Evolutionary conservation across 2,329 filamentous ascomycete genomes (phyloP).

Genomic region (Fusarium buharicum): DNA sequence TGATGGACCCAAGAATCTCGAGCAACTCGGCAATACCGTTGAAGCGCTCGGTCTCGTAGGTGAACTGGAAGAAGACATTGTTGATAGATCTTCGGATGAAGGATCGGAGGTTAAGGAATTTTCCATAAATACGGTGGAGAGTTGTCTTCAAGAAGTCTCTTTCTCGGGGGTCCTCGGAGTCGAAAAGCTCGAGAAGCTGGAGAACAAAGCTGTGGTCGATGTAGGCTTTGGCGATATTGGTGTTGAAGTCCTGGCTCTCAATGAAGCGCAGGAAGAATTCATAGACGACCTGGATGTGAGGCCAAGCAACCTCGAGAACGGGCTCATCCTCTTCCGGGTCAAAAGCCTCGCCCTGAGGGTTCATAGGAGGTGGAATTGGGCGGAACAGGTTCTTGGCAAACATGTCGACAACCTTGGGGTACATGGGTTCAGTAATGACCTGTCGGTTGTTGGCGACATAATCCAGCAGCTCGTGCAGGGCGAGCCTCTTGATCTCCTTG

Average conservation of each 20-base stretch:
- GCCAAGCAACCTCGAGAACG: constrained; percentile 97
- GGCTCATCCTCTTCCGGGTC: constrained; percentile 99
- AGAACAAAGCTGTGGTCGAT: constrained; percentile 98
- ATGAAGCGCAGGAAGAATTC: constrained; percentile 99
- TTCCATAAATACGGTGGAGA: constrained; percentile 96
- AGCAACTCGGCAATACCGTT: constrained; percentile 97
- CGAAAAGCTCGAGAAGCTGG: constrained; percentile 95
- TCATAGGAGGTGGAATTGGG: constrained; percentile 95
- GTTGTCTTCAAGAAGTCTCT: constrained; percentile 98
- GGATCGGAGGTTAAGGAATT: constrained; percentile 96
- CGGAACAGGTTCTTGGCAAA: constrained; percentile 98
- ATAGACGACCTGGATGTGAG: constrained; percentile 98
- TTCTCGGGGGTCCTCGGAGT: constrained; percentile 96
- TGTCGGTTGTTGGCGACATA: constrained; percentile 99
- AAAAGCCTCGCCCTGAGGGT: constrained; percentile 97
- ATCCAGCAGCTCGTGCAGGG: constrained; percentile 93
- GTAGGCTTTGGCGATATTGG: constrained; percentile 98
- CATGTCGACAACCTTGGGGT: constrained; percentile 98
- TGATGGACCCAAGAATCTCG: constrained; percentile 97
- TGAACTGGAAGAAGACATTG: constrained; percentile 99
- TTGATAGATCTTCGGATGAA: constrained; percentile 99
- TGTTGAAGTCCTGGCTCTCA: constrained; percentile 99
- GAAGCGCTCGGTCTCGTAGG: constrained; percentile 97
- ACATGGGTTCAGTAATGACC: constrained; percentile 99
- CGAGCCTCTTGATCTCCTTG: constrained; percentile 98